Percentiles rank a stretch among this genome's conserved stretches.
Evolutionary conservation across 192 early-diverging fungal species (phyloP).

Genomic region (Coemansia sp.): DNA sequence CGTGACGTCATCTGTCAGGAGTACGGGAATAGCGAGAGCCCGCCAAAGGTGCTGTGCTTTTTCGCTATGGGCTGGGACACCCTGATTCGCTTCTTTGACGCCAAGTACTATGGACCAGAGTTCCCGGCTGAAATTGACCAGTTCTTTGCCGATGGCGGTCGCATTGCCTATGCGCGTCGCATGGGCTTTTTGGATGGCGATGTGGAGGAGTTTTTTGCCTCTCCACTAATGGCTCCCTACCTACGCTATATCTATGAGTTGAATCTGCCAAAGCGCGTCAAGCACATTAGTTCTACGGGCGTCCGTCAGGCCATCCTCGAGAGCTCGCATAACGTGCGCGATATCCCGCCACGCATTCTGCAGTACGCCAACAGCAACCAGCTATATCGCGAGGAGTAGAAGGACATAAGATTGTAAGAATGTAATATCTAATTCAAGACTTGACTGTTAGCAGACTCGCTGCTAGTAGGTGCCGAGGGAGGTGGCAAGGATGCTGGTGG

Average conservation of each 20-base stretch:
- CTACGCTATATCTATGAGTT: slow-evolving; percentile 38
- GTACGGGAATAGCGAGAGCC: not conserved
- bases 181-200: slow-evolving; percentile 32
- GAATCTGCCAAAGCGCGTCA: slow-evolving; percentile 42
- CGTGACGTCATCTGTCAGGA: slow-evolving; percentile 12
- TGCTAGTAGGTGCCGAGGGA: not conserved
- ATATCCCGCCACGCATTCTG: slow-evolving; percentile 47
- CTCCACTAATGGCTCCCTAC: slow-evolving; percentile 11
- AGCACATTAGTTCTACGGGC: slow-evolving; percentile 42
- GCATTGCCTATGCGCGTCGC: slow-evolving; percentile 43
- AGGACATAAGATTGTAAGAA: no score
- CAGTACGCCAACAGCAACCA: slow-evolving; percentile 40
- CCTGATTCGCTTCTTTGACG: slow-evolving; percentile 69
- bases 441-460: not conserved
- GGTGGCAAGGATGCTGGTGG: not conserved
- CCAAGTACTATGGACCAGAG: slow-evolving; percentile 64
- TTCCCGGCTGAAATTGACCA: slow-evolving; percentile 47
- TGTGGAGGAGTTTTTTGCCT: slow-evolving; percentile 39
- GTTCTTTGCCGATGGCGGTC: slow-evolving; percentile 59
- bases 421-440: not conserved
- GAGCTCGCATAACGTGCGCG: slow-evolving; percentile 38
- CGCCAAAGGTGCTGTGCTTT: slow-evolving; percentile 32
- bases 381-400: slow-evolving; percentile 22
- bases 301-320: slow-evolving; percentile 38
- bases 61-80: slow-evolving; percentile 85